These are phyloP conservation scores for Kwoniella dendrophila DNA, from an alignment of 768 basidiomycete genomes.

Conservation along the genomic window DNA sequence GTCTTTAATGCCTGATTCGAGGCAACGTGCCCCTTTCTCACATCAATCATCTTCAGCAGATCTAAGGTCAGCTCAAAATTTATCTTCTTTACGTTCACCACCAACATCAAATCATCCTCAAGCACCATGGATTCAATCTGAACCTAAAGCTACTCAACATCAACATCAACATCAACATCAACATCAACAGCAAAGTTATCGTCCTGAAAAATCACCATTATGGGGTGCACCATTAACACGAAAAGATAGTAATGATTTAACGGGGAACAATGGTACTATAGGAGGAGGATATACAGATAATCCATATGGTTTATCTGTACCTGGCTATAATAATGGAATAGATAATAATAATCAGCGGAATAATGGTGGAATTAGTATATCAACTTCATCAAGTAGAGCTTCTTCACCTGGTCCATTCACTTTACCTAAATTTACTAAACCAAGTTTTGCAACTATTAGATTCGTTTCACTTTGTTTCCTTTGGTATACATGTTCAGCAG, in stretches of 20 bases:
- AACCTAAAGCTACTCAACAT: background rate
- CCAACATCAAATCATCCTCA: conserved; percentile 13
- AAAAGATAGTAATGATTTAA: conserved; percentile 22
- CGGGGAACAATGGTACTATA: background rate
- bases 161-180: background rate
- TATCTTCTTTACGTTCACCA: conserved; percentile 20
- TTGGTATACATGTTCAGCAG: conserved; percentile 91
- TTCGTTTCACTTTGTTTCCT: conserved; percentile 82
- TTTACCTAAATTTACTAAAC: conserved; percentile 32
- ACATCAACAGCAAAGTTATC: conserved; percentile 4
- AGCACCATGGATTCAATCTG: conserved; percentile 16
- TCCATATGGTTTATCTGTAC: conserved; percentile 13
- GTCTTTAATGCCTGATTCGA: conserved; percentile 36
- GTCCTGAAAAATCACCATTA: conserved; percentile 13
- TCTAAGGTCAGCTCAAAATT: conserved; percentile 20
- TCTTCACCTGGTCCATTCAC: conserved; percentile 34
- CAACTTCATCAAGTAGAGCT: conserved; percentile 21
- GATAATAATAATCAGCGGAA: background rate
- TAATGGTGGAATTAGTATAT: conserved; percentile 20
- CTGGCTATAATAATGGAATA: background rate
- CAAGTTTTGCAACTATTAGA: conserved; percentile 38
- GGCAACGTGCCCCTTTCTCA: conserved; percentile 48
- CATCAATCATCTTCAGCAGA: conserved; percentile 42
- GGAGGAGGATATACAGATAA: conserved; percentile 21
- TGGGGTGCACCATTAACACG: conserved; percentile 4